These are phyloP conservation scores for Xylariomycetidae sp. DNA, from an alignment of 2,329 filamentous ascomycete species.

Conservation along the genomic window DNA sequence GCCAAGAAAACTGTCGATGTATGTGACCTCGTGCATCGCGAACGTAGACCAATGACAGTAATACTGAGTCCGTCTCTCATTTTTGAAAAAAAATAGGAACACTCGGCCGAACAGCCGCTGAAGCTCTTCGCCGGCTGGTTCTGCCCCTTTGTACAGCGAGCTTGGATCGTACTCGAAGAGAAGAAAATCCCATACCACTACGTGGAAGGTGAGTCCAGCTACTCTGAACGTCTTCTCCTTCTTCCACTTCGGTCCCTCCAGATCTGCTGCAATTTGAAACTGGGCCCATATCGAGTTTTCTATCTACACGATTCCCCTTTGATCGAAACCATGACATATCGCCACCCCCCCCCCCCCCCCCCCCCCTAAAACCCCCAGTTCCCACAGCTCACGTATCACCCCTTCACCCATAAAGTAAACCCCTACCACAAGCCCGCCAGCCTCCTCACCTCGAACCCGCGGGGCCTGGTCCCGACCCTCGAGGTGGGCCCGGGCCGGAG, in stretches of 20 bases:
- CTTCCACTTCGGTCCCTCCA: too few relatives aligned
- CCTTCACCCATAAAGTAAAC: conserved; percentile 41
- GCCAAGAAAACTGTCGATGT: conserved; percentile 23
- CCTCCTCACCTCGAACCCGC: conserved; percentile 51
- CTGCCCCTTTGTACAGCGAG: conserved; percentile 43
- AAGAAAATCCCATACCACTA: conserved; percentile 57
- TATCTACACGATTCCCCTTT: too few relatives aligned
- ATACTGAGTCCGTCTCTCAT: background rate
- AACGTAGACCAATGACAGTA: background rate
- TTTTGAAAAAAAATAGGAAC: conserved; percentile 12
- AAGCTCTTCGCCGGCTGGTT: conserved; percentile 17
- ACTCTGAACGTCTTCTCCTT: too few relatives aligned
- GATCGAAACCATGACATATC: too few relatives aligned
- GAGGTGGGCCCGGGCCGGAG: conserved; percentile 33
- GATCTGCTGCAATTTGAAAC: too few relatives aligned
- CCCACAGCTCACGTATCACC: background rate
- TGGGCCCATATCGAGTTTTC: too few relatives aligned
- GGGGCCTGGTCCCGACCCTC: conserved; percentile 55
- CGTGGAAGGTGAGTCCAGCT: conserved; percentile 38
- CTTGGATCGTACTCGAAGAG: conserved; percentile 54
- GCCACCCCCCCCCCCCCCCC: too few relatives aligned
- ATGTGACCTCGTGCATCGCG: background rate
- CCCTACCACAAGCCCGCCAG: conserved; percentile 53
- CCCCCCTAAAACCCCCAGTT: background rate
- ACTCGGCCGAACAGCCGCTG: conserved; percentile 18